Conservation (phyloP, 345 rosid genomes). For the Eucalyptus curtisii region DNA sequence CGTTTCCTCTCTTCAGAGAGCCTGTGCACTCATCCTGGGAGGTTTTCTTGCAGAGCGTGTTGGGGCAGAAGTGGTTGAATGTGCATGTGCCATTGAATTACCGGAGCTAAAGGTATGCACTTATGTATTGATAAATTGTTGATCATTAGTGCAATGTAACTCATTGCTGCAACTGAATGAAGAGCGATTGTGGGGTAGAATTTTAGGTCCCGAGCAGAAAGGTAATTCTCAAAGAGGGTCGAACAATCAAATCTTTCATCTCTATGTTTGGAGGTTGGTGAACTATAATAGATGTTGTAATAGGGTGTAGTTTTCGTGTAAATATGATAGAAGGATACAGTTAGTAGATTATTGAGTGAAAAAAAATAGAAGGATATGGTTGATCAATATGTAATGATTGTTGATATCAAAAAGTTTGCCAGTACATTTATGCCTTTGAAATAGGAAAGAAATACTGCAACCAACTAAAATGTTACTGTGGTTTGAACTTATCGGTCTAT, state of each 20-base stretch:
- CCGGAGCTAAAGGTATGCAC: constrained; percentile 58
- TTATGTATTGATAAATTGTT: background rate
- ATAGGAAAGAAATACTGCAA: background rate
- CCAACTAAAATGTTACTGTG: background rate
- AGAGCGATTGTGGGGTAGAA: background rate
- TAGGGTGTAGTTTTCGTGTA: background rate
- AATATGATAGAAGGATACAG: background rate
- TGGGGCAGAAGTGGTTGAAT: constrained; percentile 79
- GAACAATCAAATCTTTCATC: background rate
- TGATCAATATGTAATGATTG: background rate
- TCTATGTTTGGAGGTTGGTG: background rate
- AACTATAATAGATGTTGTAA: background rate
- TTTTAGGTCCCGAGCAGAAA: background rate
- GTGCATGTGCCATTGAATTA: constrained; percentile 94
- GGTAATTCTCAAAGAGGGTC: background rate
- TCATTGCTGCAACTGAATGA: background rate
- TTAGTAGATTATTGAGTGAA: background rate
- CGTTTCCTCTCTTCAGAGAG: background rate
- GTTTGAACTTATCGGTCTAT: background rate
- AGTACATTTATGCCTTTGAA: background rate
- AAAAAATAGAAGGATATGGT: background rate
- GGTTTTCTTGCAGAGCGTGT: constrained; percentile 66
- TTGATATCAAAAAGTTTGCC: background rate
- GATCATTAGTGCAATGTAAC: background rate
- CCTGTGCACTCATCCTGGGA: background rate